Base-by-base conservation (phyloP, 495 filamentous ascomycete genomes). In the Penicillium manginii region DNA sequence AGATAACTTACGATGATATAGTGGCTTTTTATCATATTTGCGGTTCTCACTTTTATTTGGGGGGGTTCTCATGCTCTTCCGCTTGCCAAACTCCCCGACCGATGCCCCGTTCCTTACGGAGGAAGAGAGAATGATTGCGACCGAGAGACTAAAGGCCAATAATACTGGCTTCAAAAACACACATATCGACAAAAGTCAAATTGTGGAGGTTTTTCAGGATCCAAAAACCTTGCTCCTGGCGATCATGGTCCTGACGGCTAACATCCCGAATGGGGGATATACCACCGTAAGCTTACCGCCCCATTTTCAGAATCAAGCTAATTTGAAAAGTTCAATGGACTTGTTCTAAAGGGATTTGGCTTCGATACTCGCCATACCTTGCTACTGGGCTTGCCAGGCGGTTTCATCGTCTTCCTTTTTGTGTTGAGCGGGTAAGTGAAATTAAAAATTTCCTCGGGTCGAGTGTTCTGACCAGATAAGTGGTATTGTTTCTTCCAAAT, bases 111-210 rank as follows among this genome's bases (percentile, higher is more conserved):
- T 76, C 54, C 69, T 82, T 12, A 71, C 62, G 1, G 66, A 77
- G 6, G 64, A 74, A 18, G 78, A 83, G 33, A 75, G 73, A 21
- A 56, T 77, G 21, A 76, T 83, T 59, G 74, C 73, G 8, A 67
- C 82, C 15, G 80, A 84, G 62, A 71, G 81, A 17, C 68, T 84
- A 23, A 74, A 77, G 10, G 71, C 72, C 5, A 84, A 86, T 46
- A 73, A 84, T 51, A 79, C 80, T n/a, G 83, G 83, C 23, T 70
- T 83, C 9, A 79, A 81, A 33, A 83, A 81, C 55, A 81, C 82
- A 49, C 65, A 71, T 12, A 82, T 84, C 50, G 79, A 83, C 39
- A 73, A 64, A 52, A 65, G 76, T 8, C 84, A 86, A 47, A 74
- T 78, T 46, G 62, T 66, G 39, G 80, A 83, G 48, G 71, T 73